Conservation (phyloP, 2,329 filamentous ascomycete genomes). For the Coleophoma crateriformis region DNA sequence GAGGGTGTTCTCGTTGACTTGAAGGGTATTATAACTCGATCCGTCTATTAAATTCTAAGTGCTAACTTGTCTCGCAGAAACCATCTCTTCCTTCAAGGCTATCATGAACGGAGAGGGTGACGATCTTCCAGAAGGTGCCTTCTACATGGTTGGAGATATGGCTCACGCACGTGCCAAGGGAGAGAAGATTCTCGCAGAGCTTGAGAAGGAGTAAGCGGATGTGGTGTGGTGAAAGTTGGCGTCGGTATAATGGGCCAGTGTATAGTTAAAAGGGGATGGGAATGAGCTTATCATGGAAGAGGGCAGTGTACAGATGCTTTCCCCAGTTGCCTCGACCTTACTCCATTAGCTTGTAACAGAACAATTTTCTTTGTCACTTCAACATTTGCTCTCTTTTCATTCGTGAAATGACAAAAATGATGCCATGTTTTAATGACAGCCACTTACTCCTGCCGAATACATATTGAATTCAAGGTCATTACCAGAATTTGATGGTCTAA, state of each 20-base stretch:
- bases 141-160: conserved; percentile 36
- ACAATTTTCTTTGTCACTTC: not conserved
- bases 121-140: conserved; percentile 81
- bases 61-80: conserved; percentile 40
- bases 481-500: no score
- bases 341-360: conserved; percentile 25
- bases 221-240: not conserved
- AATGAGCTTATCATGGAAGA: conserved; percentile 3
- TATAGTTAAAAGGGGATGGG: conserved; percentile 13
- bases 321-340: conserved; percentile 15
- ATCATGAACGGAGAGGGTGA: conserved; percentile 83
- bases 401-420: no score
- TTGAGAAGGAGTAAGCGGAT: conserved; percentile 30
- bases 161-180: conserved; percentile 70
- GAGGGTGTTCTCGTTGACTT: conserved; percentile 96
- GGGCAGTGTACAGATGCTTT: conserved; percentile 18
- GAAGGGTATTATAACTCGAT: conserved; percentile 50
- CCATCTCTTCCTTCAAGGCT: conserved; percentile 94
- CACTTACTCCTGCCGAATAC: no score
- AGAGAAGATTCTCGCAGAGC: conserved; percentile 98
- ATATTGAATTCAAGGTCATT: no score
- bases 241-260: conserved; percentile 5
- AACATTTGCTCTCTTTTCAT: no score
- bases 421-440: no score
- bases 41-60: no score